These are phyloP conservation scores for Colletotrichum lindemuthianum DNA, from an alignment of 2,329 filamentous ascomycete species.

Conservation along the genomic window DNA sequence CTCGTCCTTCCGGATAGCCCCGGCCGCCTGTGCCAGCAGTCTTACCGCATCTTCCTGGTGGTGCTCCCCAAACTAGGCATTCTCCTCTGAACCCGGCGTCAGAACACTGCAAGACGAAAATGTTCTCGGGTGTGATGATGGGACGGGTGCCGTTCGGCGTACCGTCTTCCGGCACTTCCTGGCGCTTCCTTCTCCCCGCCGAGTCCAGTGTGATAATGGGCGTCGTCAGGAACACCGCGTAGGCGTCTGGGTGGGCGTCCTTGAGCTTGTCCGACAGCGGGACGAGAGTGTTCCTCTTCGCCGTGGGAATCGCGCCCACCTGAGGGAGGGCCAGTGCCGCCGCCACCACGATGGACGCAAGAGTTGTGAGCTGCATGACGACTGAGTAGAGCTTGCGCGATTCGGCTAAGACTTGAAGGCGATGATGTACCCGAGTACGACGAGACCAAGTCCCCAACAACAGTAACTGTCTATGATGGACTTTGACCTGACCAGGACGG, in stretches of 20 bases:
- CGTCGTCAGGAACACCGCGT: slow-evolving; percentile 20
- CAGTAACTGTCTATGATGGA: background rate
- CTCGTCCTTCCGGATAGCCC: background rate
- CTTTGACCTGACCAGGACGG: background rate
- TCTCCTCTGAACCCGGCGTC: slow-evolving; percentile 19
- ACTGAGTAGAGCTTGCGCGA: background rate
- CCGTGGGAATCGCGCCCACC: background rate
- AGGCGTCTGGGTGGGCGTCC: slow-evolving; percentile 17
- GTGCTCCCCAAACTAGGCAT: slow-evolving; percentile 24
- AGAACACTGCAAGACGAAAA: slow-evolving; percentile 23
- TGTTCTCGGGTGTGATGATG: slow-evolving; percentile 17
- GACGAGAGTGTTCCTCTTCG: background rate
- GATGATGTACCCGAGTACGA: background rate
- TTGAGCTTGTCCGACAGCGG: slow-evolving; percentile 1
- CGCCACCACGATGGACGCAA: slow-evolving; percentile 11
- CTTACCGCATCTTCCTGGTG: slow-evolving; percentile 28
- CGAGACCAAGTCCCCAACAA: background rate
- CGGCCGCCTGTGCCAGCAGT: too few species aligned
- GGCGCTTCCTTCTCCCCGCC: slow-evolving; percentile 2
- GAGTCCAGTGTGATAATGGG: slow-evolving; percentile 5
- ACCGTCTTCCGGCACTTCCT: slow-evolving; percentile 23
- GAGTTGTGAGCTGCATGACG: slow-evolving; percentile 17
- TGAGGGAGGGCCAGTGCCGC: slow-evolving; percentile 8
- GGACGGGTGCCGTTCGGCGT: slow-evolving; percentile 13
- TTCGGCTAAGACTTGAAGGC: background rate